These are phyloP conservation scores for Vanderwaltozyma tropicalis DNA, from an alignment of 805 yeast genomes.

Conservation along the genomic window DNA sequence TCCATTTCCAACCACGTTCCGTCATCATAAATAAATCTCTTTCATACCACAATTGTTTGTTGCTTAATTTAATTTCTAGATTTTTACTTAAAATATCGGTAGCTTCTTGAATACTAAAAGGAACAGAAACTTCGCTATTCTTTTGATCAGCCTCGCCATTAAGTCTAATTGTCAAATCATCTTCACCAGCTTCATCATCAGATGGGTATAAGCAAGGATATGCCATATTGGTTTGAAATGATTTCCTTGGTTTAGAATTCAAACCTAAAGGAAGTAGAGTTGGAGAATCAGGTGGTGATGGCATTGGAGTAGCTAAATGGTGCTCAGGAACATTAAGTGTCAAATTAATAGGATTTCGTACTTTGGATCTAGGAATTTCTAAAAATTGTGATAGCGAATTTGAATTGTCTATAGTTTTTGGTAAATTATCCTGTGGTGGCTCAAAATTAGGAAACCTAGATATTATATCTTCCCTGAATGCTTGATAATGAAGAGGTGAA, in stretches of 20 bases:
- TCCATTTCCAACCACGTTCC: constrained; percentile 51
- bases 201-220: constrained; percentile 60
- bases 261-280: constrained; percentile 6
- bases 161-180: constrained; percentile 10
- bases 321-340: constrained; percentile 23
- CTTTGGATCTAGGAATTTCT: constrained; percentile 45
- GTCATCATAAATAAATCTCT: constrained; percentile 60
- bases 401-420: constrained; percentile 37
- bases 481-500: constrained; percentile 77
- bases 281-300: constrained; percentile 66
- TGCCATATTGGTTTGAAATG: constrained; percentile 55
- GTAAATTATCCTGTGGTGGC: constrained; percentile 41
- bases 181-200: constrained; percentile 28
- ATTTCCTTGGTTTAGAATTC: constrained; percentile 34
- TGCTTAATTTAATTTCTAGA: constrained; percentile 55
- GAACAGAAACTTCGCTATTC: constrained; percentile 32
- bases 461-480: constrained; percentile 62
- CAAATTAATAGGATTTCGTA: constrained; percentile 22
- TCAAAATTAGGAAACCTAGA: constrained; percentile 66
- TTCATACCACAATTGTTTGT: constrained; percentile 61
- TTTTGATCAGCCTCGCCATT: background rate
- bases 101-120: constrained; percentile 74
- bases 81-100: constrained; percentile 52
- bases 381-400: constrained; percentile 50
- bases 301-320: constrained; percentile 72